Evolutionary conservation across 225 moss, liverwort and hornwort genomes (phyloP).

Genomic region (Neckera pumila): DNA sequence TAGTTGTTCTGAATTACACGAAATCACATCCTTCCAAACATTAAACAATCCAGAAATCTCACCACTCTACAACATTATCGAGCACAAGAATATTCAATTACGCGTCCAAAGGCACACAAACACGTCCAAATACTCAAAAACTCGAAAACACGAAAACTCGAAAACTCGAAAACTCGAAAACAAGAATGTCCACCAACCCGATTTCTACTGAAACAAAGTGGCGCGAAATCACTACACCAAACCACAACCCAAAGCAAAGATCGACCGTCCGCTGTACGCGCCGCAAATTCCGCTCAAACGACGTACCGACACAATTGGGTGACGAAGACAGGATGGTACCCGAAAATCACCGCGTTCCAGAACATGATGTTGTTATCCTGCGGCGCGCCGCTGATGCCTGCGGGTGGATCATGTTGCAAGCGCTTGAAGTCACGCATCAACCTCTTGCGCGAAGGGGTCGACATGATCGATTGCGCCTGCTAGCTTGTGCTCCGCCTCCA

Average conservation of each 20-base stretch:
- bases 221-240: neutral
- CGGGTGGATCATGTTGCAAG: slow-evolving; percentile 98
- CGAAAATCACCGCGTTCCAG: slow-evolving; percentile 98
- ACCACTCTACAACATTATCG: neutral
- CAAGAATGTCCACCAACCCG: neutral
- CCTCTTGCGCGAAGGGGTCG: slow-evolving; percentile 92
- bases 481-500: neutral
- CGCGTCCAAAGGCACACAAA: neutral
- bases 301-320: neutral
- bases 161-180: neutral
- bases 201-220: neutral
- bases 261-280: neutral
- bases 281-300: neutral
- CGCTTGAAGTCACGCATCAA: slow-evolving; percentile 99
- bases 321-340: slow-evolving; percentile 22
- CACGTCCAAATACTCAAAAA: neutral
- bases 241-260: neutral
- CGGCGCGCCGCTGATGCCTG: slow-evolving; percentile 94
- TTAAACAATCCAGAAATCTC: neutral
- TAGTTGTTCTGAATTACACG: neutral
- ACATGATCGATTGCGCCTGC: slow-evolving; percentile 35
- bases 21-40: neutral
- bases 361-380: slow-evolving; percentile 99
- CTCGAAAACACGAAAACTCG: neutral
- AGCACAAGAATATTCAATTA: neutral